Percentiles rank a stretch among this genome's conserved stretches.
Conservation (phyloP, 257 asterid genomes). For the Coffea eugenioides region DNA sequence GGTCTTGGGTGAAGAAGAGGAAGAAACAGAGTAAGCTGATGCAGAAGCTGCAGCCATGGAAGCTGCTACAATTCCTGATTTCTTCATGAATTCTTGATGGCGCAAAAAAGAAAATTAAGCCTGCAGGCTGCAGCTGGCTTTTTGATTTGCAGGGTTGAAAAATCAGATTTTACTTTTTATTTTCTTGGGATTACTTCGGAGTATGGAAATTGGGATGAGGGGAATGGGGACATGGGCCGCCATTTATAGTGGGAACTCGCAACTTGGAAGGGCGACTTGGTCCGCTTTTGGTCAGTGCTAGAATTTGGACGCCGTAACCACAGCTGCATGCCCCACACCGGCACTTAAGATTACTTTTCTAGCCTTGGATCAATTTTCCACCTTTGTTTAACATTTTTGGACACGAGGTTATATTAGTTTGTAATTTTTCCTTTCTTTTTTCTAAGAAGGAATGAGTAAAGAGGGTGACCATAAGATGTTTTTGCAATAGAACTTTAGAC, state of each 20-base stretch:
- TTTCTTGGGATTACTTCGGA: not conserved
- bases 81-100: slow-evolving; percentile 43
- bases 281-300: not conserved
- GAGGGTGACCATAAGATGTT: not conserved
- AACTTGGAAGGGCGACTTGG: not conserved
- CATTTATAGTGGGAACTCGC: slow-evolving; percentile 8
- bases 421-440: not conserved
- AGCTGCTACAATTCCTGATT: slow-evolving; percentile 49
- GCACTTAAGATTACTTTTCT: not conserved
- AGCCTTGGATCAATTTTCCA: not conserved
- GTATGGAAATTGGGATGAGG: not conserved
- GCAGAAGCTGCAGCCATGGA: slow-evolving; percentile 66
- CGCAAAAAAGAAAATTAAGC: not conserved
- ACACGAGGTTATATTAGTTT: not conserved
- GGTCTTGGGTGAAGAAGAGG: slow-evolving; percentile 33
- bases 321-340: not conserved
- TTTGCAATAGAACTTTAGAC: no score
- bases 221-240: not conserved
- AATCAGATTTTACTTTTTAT: not conserved
- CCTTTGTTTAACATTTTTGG: not conserved
- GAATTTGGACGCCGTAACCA: slow-evolving; percentile 9
- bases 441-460: not conserved
- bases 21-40: slow-evolving; percentile 39
- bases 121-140: not conserved
- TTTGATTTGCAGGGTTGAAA: not conserved